phyloP scores from a whole-genome alignment of 1,284 basidiomycete genomes.

The Lentinula novae-zelandiae region DNA sequence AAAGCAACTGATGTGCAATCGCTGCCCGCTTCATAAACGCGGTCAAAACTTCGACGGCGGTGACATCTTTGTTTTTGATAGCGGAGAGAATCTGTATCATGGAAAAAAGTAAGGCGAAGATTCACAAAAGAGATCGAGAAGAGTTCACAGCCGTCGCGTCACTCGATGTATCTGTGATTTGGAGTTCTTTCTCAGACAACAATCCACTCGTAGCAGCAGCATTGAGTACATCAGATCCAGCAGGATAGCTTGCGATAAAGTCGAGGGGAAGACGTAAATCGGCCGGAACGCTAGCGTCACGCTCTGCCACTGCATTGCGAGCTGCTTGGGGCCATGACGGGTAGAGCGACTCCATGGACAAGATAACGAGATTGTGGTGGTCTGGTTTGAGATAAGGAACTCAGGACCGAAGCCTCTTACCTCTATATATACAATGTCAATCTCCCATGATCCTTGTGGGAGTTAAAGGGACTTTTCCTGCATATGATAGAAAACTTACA shows the following conservation, averaged over 20 bases:
- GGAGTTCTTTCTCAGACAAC: conserved; percentile 17
- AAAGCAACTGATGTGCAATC: conserved; percentile 24
- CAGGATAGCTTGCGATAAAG: conserved; percentile 17
- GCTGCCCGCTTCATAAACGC: conserved; percentile 26
- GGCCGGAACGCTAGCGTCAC: conserved; percentile 16
- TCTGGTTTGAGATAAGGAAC: background rate
- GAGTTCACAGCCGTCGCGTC: conserved; percentile 18
- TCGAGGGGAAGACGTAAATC: conserved; percentile 10
- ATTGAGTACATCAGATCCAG: conserved; percentile 19
- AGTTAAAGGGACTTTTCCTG: no score
- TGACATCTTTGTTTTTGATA: conserved; percentile 18
- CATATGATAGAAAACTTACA: no score
- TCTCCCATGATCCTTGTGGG: no score
- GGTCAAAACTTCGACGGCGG: conserved; percentile 23
- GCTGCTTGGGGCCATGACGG: conserved; percentile 11
- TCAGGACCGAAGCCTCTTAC: no score
- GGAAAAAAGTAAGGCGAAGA: background rate
- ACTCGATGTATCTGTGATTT: conserved; percentile 16
- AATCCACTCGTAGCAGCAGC: conserved; percentile 17
- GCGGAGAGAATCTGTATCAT: conserved; percentile 15
- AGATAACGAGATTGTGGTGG: no score
- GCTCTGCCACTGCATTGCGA: conserved; percentile 13
- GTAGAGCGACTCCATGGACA: background rate
- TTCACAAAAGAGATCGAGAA: background rate
- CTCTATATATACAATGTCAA: no score